These are phyloP conservation scores for Debaryomyces subglobosus DNA, from an alignment of 1,139 yeast genomes.

Conservation along the genomic window DNA sequence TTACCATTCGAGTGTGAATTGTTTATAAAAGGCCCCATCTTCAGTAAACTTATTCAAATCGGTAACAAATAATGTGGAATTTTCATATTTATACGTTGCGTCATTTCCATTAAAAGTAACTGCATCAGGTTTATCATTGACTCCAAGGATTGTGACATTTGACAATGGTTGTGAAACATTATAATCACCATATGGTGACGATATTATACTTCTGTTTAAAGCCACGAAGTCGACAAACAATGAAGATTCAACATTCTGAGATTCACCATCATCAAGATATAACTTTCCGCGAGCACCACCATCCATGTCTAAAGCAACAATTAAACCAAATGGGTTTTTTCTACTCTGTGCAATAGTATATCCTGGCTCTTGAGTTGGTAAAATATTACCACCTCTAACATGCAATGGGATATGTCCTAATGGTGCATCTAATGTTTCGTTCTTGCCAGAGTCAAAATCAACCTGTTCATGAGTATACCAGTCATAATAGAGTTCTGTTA, in stretches of 20 bases:
- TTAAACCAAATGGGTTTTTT: slow-evolving; percentile 29
- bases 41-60: slow-evolving; percentile 18
- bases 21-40: slow-evolving; percentile 19
- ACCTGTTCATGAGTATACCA: slow-evolving; percentile 31
- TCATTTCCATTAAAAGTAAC: slow-evolving; percentile 20
- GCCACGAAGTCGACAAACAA: slow-evolving; percentile 24
- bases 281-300: slow-evolving; percentile 22
- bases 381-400: slow-evolving; percentile 23
- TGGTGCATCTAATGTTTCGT: slow-evolving; percentile 26
- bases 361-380: slow-evolving; percentile 33
- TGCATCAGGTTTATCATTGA: slow-evolving; percentile 20
- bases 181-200: slow-evolving; percentile 23
- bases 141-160: slow-evolving; percentile 29
- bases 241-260: slow-evolving; percentile 20
- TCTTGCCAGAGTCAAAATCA: slow-evolving; percentile 23
- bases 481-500: slow-evolving; percentile 31
- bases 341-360: slow-evolving; percentile 32
- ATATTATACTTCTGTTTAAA: slow-evolving; percentile 16
- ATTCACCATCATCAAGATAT: slow-evolving; percentile 33
- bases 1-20: slow-evolving; percentile 19
- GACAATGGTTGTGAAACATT: slow-evolving; percentile 25
- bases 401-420: slow-evolving; percentile 27
- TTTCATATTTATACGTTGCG: slow-evolving; percentile 17
- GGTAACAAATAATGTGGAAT: slow-evolving; percentile 20
- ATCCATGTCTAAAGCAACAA: slow-evolving; percentile 28